Conservation (phyloP, 805 yeast species). For the Ogataea trehalophila region DNA sequence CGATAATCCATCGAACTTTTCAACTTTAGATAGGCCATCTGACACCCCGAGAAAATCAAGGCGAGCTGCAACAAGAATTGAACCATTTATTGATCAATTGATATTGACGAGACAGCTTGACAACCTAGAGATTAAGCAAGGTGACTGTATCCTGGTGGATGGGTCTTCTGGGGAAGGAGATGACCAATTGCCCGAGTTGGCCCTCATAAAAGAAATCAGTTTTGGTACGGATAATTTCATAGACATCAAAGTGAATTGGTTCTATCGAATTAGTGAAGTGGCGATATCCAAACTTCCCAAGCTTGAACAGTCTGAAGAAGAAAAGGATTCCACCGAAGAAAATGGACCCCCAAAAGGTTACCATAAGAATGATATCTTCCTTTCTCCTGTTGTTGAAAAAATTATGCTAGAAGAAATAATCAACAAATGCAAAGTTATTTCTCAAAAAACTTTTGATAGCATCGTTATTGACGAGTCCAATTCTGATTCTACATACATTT, state of each 20-base stretch:
- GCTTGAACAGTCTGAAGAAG: slow-evolving; percentile 9
- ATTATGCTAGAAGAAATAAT: slow-evolving; percentile 40
- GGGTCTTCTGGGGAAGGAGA: slow-evolving; percentile 16
- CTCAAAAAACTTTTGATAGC: slow-evolving; percentile 31
- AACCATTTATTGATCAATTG: slow-evolving; percentile 9
- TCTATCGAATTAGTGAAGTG: slow-evolving; percentile 40
- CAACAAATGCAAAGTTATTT: slow-evolving; percentile 40
- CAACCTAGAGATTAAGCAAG: slow-evolving; percentile 44
- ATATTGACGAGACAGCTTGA: slow-evolving; percentile 40
- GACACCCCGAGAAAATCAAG: slow-evolving; percentile 22
- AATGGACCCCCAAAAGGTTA: slow-evolving; percentile 19
- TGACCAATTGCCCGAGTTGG: slow-evolving; percentile 35
- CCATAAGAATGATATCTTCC: slow-evolving; percentile 43
- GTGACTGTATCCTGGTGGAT: slow-evolving; percentile 44
- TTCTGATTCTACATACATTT: slow-evolving; percentile 31
- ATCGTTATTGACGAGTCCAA: slow-evolving; percentile 34
- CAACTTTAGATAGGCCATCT: slow-evolving; percentile 4
- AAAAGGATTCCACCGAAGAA: not conserved
- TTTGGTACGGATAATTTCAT: slow-evolving; percentile 46
- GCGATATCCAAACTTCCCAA: slow-evolving; percentile 25
- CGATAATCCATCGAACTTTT: slow-evolving; percentile 1
- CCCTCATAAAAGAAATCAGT: slow-evolving; percentile 45
- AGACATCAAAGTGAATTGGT: slow-evolving; percentile 45
- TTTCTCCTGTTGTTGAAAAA: slow-evolving; percentile 47
- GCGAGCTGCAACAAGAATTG: slow-evolving; percentile 10